phyloP scores from a whole-genome alignment of 371 early-diverging fungal genomes.

The Mucor ambiguus region DNA sequence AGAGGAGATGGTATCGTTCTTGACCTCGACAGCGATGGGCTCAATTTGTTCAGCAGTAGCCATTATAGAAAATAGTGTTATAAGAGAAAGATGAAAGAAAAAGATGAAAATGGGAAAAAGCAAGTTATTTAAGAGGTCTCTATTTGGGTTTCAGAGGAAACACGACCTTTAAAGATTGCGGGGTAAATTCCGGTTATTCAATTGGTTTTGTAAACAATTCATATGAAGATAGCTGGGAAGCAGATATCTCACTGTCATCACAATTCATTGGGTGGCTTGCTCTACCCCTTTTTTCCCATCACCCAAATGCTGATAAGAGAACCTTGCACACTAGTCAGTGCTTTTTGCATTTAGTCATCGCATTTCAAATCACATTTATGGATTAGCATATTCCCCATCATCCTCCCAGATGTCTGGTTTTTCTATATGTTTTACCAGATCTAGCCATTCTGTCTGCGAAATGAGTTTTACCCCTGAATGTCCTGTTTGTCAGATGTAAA shows the following conservation, averaged over 20 bases:
- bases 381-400: background rate
- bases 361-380: background rate
- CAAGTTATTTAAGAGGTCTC: constrained; percentile 1
- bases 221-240: constrained; percentile 1
- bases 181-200: constrained; percentile 2
- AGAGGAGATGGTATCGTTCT: constrained; percentile 39
- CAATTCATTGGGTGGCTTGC: constrained; percentile 6
- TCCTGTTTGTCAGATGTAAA: background rate
- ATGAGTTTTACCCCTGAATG: background rate
- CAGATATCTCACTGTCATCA: constrained; percentile 5
- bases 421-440: background rate
- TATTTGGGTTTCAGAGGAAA: constrained; percentile 8
- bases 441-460: background rate
- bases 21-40: constrained; percentile 12
- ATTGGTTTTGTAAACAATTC: background rate
- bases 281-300: constrained; percentile 5
- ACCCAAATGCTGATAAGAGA: background rate
- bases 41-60: constrained; percentile 15
- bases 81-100: constrained; percentile 1
- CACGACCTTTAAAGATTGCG: constrained; percentile 4
- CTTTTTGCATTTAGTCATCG: background rate
- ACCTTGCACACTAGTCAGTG: background rate
- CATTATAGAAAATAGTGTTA: constrained; percentile 6
- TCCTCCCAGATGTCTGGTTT: background rate
- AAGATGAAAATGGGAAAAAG: constrained; percentile 4